phyloP scores from a whole-genome alignment of 2,329 filamentous ascomycete species.

The Aspergillus jensenii region DNA sequence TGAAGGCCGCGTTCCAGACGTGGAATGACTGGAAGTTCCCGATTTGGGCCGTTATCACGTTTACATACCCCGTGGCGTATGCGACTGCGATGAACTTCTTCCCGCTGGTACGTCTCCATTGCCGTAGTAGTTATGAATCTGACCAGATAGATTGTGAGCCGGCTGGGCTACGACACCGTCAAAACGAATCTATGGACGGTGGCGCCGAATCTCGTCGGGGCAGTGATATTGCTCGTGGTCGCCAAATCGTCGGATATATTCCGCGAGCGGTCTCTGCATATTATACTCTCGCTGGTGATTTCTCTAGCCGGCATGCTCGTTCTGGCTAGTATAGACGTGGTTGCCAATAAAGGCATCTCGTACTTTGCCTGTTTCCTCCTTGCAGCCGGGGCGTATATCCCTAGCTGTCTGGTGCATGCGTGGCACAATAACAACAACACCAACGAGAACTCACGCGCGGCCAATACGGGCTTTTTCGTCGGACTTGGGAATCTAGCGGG shows the following conservation, averaged over 20 bases:
- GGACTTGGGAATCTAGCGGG: constrained; percentile 52
- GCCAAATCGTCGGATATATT: constrained; percentile 47
- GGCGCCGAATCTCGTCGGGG: constrained; percentile 50
- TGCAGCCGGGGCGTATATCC: constrained; percentile 46
- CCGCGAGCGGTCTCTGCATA: constrained; percentile 49
- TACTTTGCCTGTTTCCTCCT: constrained; percentile 55
- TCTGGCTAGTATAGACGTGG: constrained; percentile 44
- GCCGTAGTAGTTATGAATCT: not conserved
- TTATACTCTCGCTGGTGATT: constrained; percentile 40
- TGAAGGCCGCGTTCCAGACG: constrained; percentile 43
- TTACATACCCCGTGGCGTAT: constrained; percentile 52
- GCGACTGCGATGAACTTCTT: constrained; percentile 49
- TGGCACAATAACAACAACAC: constrained; percentile 57
- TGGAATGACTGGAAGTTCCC: constrained; percentile 47
- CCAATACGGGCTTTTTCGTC: constrained; percentile 50
- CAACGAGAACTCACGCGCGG: constrained; percentile 50
- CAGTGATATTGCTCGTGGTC: constrained; percentile 47
- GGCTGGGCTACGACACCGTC: constrained; percentile 46
- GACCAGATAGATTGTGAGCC: constrained; percentile 38
- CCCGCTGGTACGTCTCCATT: constrained; percentile 32
- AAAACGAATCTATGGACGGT: constrained; percentile 53
- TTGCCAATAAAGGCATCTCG: constrained; percentile 43
- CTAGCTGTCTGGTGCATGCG: constrained; percentile 48
- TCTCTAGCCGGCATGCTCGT: constrained; percentile 48
- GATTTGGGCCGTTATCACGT: constrained; percentile 47